Base-by-base conservation (phyloP, 305 asterid species). In the Fraxinus latifolia region DNA sequence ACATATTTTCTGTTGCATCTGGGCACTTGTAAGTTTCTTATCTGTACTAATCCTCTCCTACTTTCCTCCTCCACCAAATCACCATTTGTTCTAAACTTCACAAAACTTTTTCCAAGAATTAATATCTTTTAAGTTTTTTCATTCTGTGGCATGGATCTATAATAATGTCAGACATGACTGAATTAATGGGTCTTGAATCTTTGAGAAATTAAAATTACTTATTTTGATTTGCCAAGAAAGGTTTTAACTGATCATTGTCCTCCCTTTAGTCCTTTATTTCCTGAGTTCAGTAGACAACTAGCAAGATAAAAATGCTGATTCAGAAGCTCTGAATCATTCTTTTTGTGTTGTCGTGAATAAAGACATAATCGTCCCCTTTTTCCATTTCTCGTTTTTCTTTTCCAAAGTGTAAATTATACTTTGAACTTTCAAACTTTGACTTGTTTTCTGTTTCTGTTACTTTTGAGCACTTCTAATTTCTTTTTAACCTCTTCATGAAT, bases 1-100 rank as follows among this genome's bases (percentile, higher is more conserved):
- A 96, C 83, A 96, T 96, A 86, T 96, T 96, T 88, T 96, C 98
- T 37, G 93, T 95, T 83, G 99, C 99, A 77, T 96, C 98, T 72
- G 99, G 99, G 68, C 99, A 96, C 89, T 89, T 96, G 98, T 95
- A 90, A 93, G 98, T 87, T 82, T 68, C 55, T 68, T 80, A 23
- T 79, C 74, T 53, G 76, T 60, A 34, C 44, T 77, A 67, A 72
- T 81, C 82, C 37, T 82, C 37, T 23, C 71, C 3, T n/a, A 79
- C 76, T 80, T 81, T 65, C 39, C 60, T 78, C 65, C 37, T 21
- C 65, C 58, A 31, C 27, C 15, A 60, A 55, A 55, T 55, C 67
- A 55, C 27, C 67, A 7, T 53, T 81, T 3, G 47, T 76, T 72
- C 34, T 37, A 68, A 25, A 65, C 42, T 14, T 85, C 19, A 7